These are phyloP conservation scores for Psilocybe sp. DNA, from an alignment of 768 basidiomycete genomes.

Conservation along the genomic window DNA sequence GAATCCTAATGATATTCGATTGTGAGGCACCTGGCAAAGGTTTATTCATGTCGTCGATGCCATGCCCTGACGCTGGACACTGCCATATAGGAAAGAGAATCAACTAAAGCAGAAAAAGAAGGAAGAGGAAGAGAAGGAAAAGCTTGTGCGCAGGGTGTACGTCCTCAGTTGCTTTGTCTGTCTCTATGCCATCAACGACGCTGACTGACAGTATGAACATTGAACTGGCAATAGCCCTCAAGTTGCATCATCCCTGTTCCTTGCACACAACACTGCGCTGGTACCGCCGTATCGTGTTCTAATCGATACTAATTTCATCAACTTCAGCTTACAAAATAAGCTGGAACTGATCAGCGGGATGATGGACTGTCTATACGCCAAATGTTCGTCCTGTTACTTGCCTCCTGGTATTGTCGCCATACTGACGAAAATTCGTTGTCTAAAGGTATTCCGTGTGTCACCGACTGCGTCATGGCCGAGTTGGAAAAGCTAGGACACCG, in stretches of 20 bases:
- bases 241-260: constrained; percentile 88
- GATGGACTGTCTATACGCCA: constrained; percentile 99
- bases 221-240: constrained; percentile 55
- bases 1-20: constrained; percentile 88
- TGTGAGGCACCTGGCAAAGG: constrained; percentile 54
- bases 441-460: constrained; percentile 95
- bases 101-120: constrained; percentile 87
- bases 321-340: constrained; percentile 97
- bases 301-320: constrained; percentile 99
- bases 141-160: constrained; percentile 76
- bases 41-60: too few relatives aligned
- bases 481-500: constrained; percentile 95
- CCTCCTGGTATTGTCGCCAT: neutral
- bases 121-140: constrained; percentile 76
- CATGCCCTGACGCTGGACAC: constrained; percentile 4
- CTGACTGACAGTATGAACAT: too few relatives aligned
- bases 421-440: constrained; percentile 7
- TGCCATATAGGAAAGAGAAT: constrained; percentile 77
- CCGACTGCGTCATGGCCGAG: constrained; percentile 98
- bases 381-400: constrained; percentile 54
- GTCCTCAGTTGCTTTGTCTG: constrained; percentile 28
- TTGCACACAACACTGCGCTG: constrained; percentile 92
- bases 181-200: too few relatives aligned
- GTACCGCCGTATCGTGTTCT: constrained; percentile 96
- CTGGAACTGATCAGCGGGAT: constrained; percentile 94